Conservation (phyloP, 768 basidiomycete genomes). For the Xanthoconium purpureum region DNA sequence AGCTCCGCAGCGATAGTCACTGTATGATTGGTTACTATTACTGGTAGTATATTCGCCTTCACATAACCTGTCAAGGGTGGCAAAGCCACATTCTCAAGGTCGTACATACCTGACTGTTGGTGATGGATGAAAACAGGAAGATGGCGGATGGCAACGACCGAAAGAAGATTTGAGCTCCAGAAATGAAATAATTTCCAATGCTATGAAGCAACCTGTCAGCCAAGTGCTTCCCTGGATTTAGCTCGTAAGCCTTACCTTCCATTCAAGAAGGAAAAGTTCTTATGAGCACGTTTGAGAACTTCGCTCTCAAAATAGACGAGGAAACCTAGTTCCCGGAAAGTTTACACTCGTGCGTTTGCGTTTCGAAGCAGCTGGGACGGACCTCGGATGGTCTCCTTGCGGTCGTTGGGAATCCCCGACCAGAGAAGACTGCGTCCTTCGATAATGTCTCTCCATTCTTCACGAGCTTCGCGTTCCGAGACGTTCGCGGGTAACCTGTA, state of each 20-base stretch:
- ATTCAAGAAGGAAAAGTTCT: slow-evolving; percentile 91
- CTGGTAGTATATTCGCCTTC: slow-evolving; percentile 80
- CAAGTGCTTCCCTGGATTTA: background rate
- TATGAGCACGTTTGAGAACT: slow-evolving; percentile 83
- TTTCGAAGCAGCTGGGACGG: slow-evolving; percentile 11
- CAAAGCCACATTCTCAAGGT: slow-evolving; percentile 11
- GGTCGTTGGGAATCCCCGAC: slow-evolving; percentile 82
- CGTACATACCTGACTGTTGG: slow-evolving; percentile 60
- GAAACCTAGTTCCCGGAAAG: slow-evolving; percentile 57
- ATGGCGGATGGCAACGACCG: slow-evolving; percentile 91
- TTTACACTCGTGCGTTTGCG: background rate
- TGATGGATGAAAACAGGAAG: slow-evolving; percentile 90
- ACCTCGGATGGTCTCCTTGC: slow-evolving; percentile 92
- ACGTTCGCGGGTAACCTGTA: slow-evolving; percentile 70
- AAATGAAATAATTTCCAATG: slow-evolving; percentile 88
- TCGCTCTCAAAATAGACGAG: slow-evolving; percentile 91
- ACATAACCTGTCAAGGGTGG: slow-evolving; percentile 14
- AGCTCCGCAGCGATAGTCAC: slow-evolving; percentile 94
- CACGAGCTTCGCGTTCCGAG: slow-evolving; percentile 74
- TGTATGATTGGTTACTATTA: slow-evolving; percentile 89
- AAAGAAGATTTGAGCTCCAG: slow-evolving; percentile 86
- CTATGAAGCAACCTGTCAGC: slow-evolving; percentile 34
- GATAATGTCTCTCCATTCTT: slow-evolving; percentile 90
- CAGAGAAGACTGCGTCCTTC: slow-evolving; percentile 82
- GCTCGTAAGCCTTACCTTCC: slow-evolving; percentile 54